These are phyloP conservation scores for Kurtzmaniella quercitrusa DNA, from an alignment of 1,139 yeast species.

Conservation along the genomic window DNA sequence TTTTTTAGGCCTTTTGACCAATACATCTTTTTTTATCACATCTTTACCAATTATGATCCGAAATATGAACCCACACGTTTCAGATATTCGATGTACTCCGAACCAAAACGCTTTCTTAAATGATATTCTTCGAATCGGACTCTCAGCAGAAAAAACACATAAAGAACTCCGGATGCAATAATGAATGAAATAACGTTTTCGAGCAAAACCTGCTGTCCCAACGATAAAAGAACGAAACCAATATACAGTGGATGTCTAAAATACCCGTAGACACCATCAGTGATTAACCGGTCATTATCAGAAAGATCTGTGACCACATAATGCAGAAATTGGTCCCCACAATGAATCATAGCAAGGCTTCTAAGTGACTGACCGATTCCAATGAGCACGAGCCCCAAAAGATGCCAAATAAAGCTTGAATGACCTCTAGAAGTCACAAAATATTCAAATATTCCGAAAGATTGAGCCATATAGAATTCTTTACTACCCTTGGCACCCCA, in stretches of 20 bases:
- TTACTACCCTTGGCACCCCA: constrained; percentile 34
- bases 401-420: neutral
- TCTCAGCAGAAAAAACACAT: constrained; percentile 28
- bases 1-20: too few species aligned
- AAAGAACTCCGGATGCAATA: constrained; percentile 17
- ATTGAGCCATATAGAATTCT: constrained; percentile 31
- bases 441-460: constrained; percentile 24
- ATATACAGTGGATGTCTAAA: constrained; percentile 40
- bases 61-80: constrained; percentile 13
- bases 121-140: constrained; percentile 36
- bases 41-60: neutral
- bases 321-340: constrained; percentile 39
- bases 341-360: constrained; percentile 28
- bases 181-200: constrained; percentile 21
- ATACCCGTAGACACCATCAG: constrained; percentile 28
- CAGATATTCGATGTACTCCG: constrained; percentile 24
- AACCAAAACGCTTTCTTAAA: constrained; percentile 26
- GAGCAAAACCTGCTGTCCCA: constrained; percentile 31
- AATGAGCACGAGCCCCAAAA: constrained; percentile 2
- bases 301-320: constrained; percentile 12
- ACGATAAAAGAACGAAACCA: constrained; percentile 37
- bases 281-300: constrained; percentile 16
- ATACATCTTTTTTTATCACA: too few species aligned
- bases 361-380: constrained; percentile 15
- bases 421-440: constrained; percentile 6